phyloP scores from a whole-genome alignment of 345 rosid genomes.

The Melaleuca alternifolia region DNA sequence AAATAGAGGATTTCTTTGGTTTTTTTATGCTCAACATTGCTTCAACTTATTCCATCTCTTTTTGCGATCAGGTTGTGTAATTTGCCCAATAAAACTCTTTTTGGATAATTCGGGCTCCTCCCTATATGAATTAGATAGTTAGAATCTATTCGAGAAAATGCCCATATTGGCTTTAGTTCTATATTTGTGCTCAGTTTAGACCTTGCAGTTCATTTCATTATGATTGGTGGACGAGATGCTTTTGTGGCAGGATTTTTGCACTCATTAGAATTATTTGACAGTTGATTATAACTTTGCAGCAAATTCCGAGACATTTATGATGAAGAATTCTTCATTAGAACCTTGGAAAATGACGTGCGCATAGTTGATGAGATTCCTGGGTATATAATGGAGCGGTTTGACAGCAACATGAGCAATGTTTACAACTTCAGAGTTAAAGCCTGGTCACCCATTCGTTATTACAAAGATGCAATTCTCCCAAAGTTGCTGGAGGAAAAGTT shows the following conservation, averaged over 20 bases:
- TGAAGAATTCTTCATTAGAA: slow-evolving; percentile 62
- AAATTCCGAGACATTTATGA: slow-evolving; percentile 84
- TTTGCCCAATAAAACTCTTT: not conserved
- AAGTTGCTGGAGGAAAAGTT: slow-evolving; percentile 92
- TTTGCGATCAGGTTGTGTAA: not conserved
- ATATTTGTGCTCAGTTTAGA: not conserved
- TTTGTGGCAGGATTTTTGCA: not conserved
- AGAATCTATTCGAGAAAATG: not conserved
- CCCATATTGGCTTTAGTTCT: not conserved
- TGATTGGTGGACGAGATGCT: not conserved
- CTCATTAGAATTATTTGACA: not conserved
- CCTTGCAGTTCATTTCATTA: not conserved
- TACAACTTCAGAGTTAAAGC: slow-evolving; percentile 98
- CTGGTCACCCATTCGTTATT: slow-evolving; percentile 85
- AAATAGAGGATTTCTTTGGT: not conserved
- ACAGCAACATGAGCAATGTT: slow-evolving; percentile 74
- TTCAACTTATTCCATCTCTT: not conserved
- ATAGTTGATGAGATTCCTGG: slow-evolving; percentile 81
- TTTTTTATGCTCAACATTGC: not conserved
- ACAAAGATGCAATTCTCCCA: slow-evolving; percentile 78
- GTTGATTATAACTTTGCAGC: slow-evolving; percentile 34
- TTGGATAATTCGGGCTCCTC: not conserved
- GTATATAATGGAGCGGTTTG: slow-evolving; percentile 95
- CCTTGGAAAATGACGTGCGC: slow-evolving; percentile 73
- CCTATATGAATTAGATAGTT: not conserved